Percentiles rank a stretch among this genome's conserved stretches.
Evolutionary conservation across 1,139 yeast species (phyloP).

Genomic region (Diutina ranongensis): DNA sequence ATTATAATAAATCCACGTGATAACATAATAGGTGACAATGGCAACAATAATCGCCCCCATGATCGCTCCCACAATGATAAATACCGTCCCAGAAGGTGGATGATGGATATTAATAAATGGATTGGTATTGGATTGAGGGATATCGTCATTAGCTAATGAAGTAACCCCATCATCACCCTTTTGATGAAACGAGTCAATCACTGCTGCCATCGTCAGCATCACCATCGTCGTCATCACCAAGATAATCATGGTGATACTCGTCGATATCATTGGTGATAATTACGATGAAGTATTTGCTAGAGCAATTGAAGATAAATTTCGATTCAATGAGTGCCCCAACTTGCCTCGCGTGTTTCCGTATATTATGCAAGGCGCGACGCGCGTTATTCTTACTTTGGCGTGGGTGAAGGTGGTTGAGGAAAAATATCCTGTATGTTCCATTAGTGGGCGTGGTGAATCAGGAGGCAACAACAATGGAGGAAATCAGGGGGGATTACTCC

Average conservation of each 20-base stretch:
- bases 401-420: too few relatives aligned
- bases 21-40: slow-evolving; percentile 15
- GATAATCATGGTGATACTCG: too few relatives aligned
- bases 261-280: too few relatives aligned
- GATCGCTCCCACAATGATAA: slow-evolving; percentile 30
- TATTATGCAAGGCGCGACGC: background rate
- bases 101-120: slow-evolving; percentile 22
- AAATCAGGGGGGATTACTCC: too few relatives aligned
- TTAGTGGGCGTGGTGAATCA: too few relatives aligned
- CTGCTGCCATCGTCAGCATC: background rate
- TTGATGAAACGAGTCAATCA: too few relatives aligned
- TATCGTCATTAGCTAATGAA: background rate
- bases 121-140: slow-evolving; percentile 10
- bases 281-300: too few relatives aligned
- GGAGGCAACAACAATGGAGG: too few relatives aligned
- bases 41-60: slow-evolving; percentile 17
- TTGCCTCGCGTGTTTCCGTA: background rate
- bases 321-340: too few relatives aligned
- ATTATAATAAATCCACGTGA: slow-evolving; percentile 15
- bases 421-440: too few relatives aligned
- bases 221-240: background rate
- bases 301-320: too few relatives aligned
- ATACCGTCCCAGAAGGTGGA: slow-evolving; percentile 28
- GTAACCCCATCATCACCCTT: too few relatives aligned
- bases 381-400: background rate